Evolutionary conservation across 108 stramenopile species (phyloP), one percentile per base, ranked within the genome.

Genomic region (Cylindrotheca closterium): DNA sequence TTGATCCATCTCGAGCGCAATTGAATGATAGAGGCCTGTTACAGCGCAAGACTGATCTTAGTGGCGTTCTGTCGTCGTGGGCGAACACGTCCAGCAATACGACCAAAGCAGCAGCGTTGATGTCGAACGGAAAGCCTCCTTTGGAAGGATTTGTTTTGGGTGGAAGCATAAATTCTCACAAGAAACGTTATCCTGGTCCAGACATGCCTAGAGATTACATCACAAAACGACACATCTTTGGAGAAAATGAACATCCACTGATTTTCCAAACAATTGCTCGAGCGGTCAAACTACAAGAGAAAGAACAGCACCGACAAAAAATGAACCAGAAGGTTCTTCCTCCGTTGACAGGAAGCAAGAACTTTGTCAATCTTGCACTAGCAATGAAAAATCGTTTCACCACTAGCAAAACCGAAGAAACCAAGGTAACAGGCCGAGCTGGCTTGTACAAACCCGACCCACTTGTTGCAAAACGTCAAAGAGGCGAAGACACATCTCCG

Each of bases 371-470:
- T 12, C 42, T 86, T 42, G 70, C 76, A 3, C 66, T 50, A 42
- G 63, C 80, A 3, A 78, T 82, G 75, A 77, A 71, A 46, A 69
- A 65, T 68, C 71, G 84, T 5, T 84, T 84, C 59, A 79, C 78
- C 23, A 42, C 51, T 53, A 1, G 60, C 7, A 29, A 55, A 26
- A 42, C 7, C 7, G 37, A 42, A 42, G 3, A 54, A 49, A 2
- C 29, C 29, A 17, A 3, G 37, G 4, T 8, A 26, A 0, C 18
- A 3, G 31, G 25, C n/a, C 49, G 49, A 47, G 61, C 28, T n/a
- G 73, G 73, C 1, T 58, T 74, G 56, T 49, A 56, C 42, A 21
- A 54, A 33, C 73, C 73, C 25, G 26, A 29, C n/a, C 71, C 58
- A 15, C 33, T 61, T 28, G 37, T 58, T 15, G 33, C 22, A 31